phyloP scores from a whole-genome alignment of 2,329 filamentous ascomycete genomes.

The Akanthomyces lecanii region DNA sequence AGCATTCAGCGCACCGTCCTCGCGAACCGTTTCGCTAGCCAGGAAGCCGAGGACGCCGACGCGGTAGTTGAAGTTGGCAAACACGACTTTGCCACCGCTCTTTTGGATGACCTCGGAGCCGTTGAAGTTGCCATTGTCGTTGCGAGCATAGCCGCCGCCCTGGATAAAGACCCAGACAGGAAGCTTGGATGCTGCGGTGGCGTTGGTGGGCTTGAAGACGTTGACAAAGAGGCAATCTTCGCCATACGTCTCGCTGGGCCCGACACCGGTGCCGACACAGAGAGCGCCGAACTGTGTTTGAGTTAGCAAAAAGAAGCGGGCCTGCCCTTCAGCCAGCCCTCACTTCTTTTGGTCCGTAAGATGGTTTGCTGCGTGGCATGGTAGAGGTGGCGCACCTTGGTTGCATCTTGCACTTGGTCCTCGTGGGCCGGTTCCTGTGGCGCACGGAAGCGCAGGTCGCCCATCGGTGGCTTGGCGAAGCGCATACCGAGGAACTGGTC shows the following conservation, averaged over 20 bases:
- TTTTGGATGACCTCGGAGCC: conserved; percentile 42
- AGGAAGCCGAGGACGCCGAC: conserved; percentile 61
- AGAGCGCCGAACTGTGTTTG: conserved; percentile 39
- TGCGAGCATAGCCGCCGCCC: conserved; percentile 43
- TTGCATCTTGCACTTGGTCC: conserved; percentile 32
- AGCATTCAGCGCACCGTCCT: conserved; percentile 56
- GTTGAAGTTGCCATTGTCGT: conserved; percentile 50
- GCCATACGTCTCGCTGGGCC: conserved; percentile 15
- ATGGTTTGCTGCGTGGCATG: not conserved
- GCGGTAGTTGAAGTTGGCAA: conserved; percentile 61
- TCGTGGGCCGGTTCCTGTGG: conserved; percentile 40
- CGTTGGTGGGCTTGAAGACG: conserved; percentile 41
- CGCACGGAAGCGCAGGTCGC: conserved; percentile 47
- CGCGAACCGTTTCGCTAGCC: conserved; percentile 50
- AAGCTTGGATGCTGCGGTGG: conserved; percentile 27
- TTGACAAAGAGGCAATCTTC: conserved; percentile 49
- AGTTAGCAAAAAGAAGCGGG: not conserved
- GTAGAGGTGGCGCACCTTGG: conserved; percentile 27
- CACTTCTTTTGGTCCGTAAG: not conserved
- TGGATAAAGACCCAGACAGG: conserved; percentile 40
- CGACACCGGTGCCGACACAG: conserved; percentile 37
- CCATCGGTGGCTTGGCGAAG: conserved; percentile 49
- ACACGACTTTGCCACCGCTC: conserved; percentile 45
- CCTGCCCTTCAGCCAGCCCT: no score
- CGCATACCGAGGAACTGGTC: conserved; percentile 46